These are phyloP conservation scores for Microdochium trichocladiopsis DNA, from an alignment of 2,329 filamentous ascomycete species.

Conservation along the genomic window DNA sequence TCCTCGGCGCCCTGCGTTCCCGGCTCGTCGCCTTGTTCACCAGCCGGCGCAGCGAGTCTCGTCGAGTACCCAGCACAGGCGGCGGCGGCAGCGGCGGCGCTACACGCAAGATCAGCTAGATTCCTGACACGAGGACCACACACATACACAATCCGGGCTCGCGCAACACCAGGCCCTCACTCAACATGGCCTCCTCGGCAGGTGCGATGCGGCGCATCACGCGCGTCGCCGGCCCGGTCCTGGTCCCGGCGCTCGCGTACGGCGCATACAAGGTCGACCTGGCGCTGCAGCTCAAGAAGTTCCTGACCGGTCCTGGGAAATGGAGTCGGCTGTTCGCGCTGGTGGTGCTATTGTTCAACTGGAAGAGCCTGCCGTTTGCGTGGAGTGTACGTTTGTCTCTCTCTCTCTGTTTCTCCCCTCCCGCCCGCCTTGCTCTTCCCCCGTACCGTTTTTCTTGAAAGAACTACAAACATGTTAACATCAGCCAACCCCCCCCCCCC, in stretches of 20 bases:
- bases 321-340: conserved; percentile 45
- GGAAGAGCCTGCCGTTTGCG: conserved; percentile 67
- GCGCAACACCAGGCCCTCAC: too few relatives aligned
- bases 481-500: background rate
- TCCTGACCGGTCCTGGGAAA: conserved; percentile 47
- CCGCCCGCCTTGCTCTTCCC: too few relatives aligned
- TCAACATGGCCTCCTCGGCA: conserved; percentile 16
- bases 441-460: too few relatives aligned
- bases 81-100: too few relatives aligned
- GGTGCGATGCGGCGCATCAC: conserved; percentile 10
- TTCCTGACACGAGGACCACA: too few relatives aligned
- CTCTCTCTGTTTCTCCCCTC: too few relatives aligned
- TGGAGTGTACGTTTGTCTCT: too few relatives aligned
- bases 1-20: conserved; percentile 24
- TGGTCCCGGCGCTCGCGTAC: conserved; percentile 39
- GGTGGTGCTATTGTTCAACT: conserved; percentile 53
- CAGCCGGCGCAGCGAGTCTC: conserved; percentile 2
- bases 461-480: conserved; percentile 35
- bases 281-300: conserved; percentile 26
- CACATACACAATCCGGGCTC: too few relatives aligned
- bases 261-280: conserved; percentile 38
- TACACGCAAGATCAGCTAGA: conserved; percentile 4
- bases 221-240: conserved; percentile 23
- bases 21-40: conserved; percentile 9
- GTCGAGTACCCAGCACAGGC: background rate